Evolutionary conservation across 169 alveolate species (phyloP).

Genomic region (Plasmodium coatneyi): DNA sequence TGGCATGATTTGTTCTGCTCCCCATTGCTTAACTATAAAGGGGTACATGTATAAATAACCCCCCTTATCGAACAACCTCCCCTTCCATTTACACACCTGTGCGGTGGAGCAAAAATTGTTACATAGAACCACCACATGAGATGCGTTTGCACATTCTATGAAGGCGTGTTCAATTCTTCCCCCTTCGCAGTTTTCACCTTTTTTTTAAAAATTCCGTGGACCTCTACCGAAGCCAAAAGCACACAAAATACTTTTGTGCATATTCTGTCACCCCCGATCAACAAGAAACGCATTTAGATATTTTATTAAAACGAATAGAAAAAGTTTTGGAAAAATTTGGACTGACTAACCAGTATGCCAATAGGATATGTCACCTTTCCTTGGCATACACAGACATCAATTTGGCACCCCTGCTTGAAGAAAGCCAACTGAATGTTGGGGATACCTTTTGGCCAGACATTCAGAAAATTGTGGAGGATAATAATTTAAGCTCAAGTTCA

Average conservation of each 20-base stretch:
- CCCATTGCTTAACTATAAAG: not conserved
- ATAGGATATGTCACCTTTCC: conserved; percentile 59
- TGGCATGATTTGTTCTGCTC: not conserved
- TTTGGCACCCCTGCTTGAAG: conserved; percentile 22
- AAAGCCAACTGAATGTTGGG: conserved; percentile 7
- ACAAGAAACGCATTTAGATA: conserved; percentile 30
- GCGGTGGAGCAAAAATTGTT: not conserved
- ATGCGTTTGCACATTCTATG: not conserved
- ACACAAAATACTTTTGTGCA: conserved; percentile 51
- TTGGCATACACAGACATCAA: conserved; percentile 42
- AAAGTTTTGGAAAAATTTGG: conserved; percentile 15
- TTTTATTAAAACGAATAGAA: conserved; percentile 42
- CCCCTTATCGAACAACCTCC: not conserved
- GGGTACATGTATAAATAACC: not conserved
- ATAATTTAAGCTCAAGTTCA: not conserved
- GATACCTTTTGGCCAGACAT: conserved; percentile 35
- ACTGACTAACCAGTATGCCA: conserved; percentile 8
- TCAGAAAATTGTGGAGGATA: not conserved
- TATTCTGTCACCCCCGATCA: conserved; percentile 42
- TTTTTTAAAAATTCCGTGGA: conserved; percentile 34
- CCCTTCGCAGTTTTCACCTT: conserved; percentile 25
- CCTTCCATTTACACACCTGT: not conserved
- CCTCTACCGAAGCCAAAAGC: conserved; percentile 51
- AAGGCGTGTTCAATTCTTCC: not conserved
- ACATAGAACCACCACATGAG: not conserved